These are phyloP conservation scores for Platismatia glauca DNA, from an alignment of 495 filamentous ascomycete genomes.

Conservation along the genomic window DNA sequence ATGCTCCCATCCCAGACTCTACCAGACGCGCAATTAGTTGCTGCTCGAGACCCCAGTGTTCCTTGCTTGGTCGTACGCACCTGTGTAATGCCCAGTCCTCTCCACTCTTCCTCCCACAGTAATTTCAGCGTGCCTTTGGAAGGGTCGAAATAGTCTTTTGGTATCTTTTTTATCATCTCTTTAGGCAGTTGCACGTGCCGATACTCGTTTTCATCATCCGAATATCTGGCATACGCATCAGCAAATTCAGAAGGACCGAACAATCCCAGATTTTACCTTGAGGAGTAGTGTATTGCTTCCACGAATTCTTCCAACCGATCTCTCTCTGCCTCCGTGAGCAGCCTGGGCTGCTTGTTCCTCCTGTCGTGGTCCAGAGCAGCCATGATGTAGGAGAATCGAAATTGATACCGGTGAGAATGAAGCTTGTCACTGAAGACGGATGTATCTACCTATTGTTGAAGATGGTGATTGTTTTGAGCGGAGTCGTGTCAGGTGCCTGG, in stretches of 20 bases:
- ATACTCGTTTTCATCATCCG: conserved; percentile 82
- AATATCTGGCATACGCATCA: conserved; percentile 50
- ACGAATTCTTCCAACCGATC: conserved; percentile 81
- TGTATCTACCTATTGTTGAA: neutral
- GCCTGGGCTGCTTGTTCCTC: conserved; percentile 76
- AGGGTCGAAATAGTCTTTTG: conserved; percentile 87
- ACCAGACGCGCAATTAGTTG: conserved; percentile 23
- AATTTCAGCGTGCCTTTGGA: conserved; percentile 88
- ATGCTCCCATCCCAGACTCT: conserved; percentile 98
- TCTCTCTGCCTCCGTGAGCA: conserved; percentile 70
- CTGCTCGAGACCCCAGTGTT: neutral
- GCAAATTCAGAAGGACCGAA: neutral
- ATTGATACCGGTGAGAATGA: neutral
- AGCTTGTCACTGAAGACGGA: neutral
- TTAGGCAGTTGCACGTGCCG: conserved; percentile 96
- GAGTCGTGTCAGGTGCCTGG: neutral
- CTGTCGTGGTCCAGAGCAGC: conserved; percentile 63
- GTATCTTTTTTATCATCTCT: conserved; percentile 94
- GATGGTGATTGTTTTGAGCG: neutral
- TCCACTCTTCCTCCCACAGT: conserved; percentile 97
- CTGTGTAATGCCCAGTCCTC: conserved; percentile 92
- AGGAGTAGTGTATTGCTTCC: conserved; percentile 90
- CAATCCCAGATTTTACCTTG: conserved; percentile 51
- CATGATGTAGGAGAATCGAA: conserved; percentile 17
- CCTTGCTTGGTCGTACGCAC: conserved; percentile 35